A percentile compares a stretch with the other conserved stretches of the same genome.
phyloP scores from a whole-genome alignment of 495 filamentous ascomycete genomes.

The Aspergillus panamensis region DNA sequence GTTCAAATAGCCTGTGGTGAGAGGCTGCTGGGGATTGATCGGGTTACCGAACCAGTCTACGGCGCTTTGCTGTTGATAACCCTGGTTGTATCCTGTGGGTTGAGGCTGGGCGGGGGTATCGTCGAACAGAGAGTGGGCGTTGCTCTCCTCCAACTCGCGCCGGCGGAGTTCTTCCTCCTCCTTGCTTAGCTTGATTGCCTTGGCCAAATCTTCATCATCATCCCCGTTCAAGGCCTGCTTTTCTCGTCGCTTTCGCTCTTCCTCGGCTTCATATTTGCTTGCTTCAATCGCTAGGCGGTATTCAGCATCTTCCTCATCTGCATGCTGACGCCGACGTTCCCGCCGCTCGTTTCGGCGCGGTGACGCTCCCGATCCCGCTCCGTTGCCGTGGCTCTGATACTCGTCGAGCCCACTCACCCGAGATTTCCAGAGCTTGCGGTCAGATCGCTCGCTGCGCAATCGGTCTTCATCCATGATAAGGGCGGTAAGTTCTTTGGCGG shows the following conservation, averaged over 20 bases:
- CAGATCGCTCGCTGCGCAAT: constrained; percentile 82
- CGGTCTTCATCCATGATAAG: constrained; percentile 93
- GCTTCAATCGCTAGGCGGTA: constrained; percentile 92
- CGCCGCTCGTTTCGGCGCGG: constrained; percentile 43
- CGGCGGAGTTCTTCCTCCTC: constrained; percentile 89
- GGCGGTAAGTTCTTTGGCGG: constrained; percentile 94
- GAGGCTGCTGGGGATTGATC: constrained; percentile 69
- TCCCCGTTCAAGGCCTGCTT: constrained; percentile 47
- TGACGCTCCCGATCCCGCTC: constrained; percentile 24
- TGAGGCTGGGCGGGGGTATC: constrained; percentile 72
- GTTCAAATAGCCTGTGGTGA: constrained; percentile 78
- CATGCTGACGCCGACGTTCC: constrained; percentile 41
- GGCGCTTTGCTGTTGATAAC: constrained; percentile 90
- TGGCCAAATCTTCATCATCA: constrained; percentile 85
- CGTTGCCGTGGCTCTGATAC: constrained; percentile 34
- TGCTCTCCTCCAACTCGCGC: constrained; percentile 85
- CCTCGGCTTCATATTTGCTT: constrained; percentile 92
- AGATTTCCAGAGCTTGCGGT: constrained; percentile 95
- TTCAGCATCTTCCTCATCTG: constrained; percentile 88
- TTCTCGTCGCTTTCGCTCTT: constrained; percentile 71
- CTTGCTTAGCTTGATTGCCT: constrained; percentile 93
- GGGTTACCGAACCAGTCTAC: constrained; percentile 98
- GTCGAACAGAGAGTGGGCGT: constrained; percentile 84
- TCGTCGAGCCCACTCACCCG: constrained; percentile 92
- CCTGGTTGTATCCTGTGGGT: constrained; percentile 86